phyloP scores from a whole-genome alignment of 164 flowering plant species.

The Vitis amurensis region DNA sequence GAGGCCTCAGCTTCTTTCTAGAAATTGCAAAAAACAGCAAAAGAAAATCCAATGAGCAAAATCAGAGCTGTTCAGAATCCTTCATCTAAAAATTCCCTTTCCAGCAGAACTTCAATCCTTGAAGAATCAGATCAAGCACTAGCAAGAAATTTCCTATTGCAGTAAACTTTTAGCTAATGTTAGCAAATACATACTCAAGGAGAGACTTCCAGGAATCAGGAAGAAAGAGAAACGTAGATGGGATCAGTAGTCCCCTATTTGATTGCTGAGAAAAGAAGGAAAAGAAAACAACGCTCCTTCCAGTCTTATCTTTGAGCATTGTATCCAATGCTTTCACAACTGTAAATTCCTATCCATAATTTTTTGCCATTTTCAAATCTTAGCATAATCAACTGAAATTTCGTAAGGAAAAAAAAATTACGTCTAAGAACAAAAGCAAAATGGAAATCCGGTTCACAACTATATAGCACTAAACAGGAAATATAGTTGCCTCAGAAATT shows the following conservation, averaged over 20 bases:
- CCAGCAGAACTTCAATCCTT: too few species aligned
- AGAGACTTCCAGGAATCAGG: too few species aligned
- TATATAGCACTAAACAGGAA: not conserved
- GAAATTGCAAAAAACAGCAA: not conserved
- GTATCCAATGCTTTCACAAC: not conserved
- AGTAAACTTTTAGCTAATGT: too few species aligned
- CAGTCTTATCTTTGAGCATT: not conserved
- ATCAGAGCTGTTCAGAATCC: too few species aligned
- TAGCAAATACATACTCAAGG: too few species aligned
- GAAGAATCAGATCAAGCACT: too few species aligned
- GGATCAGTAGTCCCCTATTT: too few species aligned
- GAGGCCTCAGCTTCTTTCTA: slow-evolving; percentile 13
- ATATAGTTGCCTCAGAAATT: not conserved
- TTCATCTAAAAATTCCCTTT: too few species aligned
- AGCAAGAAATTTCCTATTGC: too few species aligned
- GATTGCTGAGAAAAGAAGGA: too few species aligned
- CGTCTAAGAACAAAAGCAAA: not conserved
- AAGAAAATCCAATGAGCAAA: not conserved
- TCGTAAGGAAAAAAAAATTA: not conserved
- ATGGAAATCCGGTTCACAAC: not conserved
- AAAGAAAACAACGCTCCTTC: not conserved
- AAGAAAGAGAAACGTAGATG: too few species aligned
- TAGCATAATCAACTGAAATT: not conserved
- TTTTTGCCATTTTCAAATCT: not conserved
- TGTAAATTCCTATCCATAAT: not conserved